Conservation (phyloP, 805 yeast species). For the Sugiyamaella chiloensis region DNA sequence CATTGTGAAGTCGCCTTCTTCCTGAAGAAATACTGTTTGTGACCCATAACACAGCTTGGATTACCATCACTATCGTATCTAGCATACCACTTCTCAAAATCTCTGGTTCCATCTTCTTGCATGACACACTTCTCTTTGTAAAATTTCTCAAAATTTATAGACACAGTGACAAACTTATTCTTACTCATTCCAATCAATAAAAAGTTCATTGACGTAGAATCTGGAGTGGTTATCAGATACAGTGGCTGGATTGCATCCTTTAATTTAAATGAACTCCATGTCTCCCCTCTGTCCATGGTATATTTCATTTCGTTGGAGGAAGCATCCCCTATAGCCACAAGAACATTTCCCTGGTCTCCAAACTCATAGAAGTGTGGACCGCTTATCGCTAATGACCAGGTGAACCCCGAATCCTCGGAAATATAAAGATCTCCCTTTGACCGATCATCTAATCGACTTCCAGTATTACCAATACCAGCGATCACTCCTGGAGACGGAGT, state of each 20-base stretch:
- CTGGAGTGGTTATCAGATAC: slow-evolving; percentile 55
- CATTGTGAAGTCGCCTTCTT: slow-evolving; percentile 66
- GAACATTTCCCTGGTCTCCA: slow-evolving; percentile 77
- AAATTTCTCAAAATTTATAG: slow-evolving; percentile 47
- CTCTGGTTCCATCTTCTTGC: slow-evolving; percentile 42
- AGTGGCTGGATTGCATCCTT: slow-evolving; percentile 43
- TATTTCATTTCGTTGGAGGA: slow-evolving; percentile 42
- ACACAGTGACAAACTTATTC: slow-evolving; percentile 48
- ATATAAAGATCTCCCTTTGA: slow-evolving; percentile 50
- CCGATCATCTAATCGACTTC: slow-evolving; percentile 26
- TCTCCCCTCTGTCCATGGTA: slow-evolving; percentile 69
- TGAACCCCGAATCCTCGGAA: slow-evolving; percentile 73
- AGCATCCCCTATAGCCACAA: slow-evolving; percentile 49
- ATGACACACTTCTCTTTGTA: slow-evolving; percentile 26
- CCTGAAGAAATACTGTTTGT: slow-evolving; percentile 57
- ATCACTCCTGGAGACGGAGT: slow-evolving; percentile 47
- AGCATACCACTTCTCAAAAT: slow-evolving; percentile 65
- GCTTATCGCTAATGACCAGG: slow-evolving; percentile 59
- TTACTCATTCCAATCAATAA: slow-evolving; percentile 43
- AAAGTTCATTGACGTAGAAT: slow-evolving; percentile 65
- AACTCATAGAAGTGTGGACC: slow-evolving; percentile 53
- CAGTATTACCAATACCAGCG: slow-evolving; percentile 43
- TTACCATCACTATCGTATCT: slow-evolving; percentile 33
- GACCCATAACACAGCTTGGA: slow-evolving; percentile 63
- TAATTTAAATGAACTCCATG: slow-evolving; percentile 56